A percentile compares a stretch with the other conserved stretches of the same genome.
Evolutionary conservation across 2,329 filamentous ascomycete species (phyloP).

Genomic region (Coniosporium tulheliwenetii): DNA sequence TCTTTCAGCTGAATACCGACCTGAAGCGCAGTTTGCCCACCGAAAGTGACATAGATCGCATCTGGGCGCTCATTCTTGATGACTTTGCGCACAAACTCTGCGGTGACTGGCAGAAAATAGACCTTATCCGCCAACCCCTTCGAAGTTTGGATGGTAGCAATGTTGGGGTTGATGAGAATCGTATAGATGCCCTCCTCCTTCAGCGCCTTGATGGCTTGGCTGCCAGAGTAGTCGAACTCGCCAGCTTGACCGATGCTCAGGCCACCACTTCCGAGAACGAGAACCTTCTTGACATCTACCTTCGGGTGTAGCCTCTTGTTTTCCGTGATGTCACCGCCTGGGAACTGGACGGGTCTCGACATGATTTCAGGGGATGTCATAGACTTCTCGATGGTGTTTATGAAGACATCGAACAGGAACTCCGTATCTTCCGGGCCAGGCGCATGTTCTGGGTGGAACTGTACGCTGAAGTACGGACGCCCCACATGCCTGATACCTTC

Average conservation of each 20-base stretch:
- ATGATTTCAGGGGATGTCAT: slow-evolving; percentile 53
- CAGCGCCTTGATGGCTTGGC: slow-evolving; percentile 93
- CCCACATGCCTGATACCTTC: slow-evolving; percentile 83
- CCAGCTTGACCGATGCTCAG: slow-evolving; percentile 95
- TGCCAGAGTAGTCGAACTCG: slow-evolving; percentile 97
- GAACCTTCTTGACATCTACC: slow-evolving; percentile 81
- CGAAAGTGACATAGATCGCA: slow-evolving; percentile 94
- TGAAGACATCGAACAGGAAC: slow-evolving; percentile 93
- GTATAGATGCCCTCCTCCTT: slow-evolving; percentile 98
- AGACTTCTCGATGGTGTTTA: slow-evolving; percentile 63
- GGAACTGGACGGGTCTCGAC: slow-evolving; percentile 64
- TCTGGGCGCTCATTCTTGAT: slow-evolving; percentile 90
- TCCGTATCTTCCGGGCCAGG: slow-evolving; percentile 92
- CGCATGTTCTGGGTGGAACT: slow-evolving; percentile 96
- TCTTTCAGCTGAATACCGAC: slow-evolving; percentile 97
- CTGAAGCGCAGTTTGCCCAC: slow-evolving; percentile 90
- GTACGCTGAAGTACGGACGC: slow-evolving; percentile 95
- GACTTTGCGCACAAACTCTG: slow-evolving; percentile 94
- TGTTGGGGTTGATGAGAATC: slow-evolving; percentile 96
- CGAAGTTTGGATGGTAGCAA: slow-evolving; percentile 96
- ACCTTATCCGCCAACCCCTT: slow-evolving; percentile 97
- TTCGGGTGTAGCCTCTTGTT: slow-evolving; percentile 63
- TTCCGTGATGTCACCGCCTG: slow-evolving; percentile 66
- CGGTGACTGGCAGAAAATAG: slow-evolving; percentile 93
- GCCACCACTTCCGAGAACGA: slow-evolving; percentile 87